phyloP scores from a whole-genome alignment of 2,329 filamentous ascomycete genomes.

The Gaeumannomyces tritici region DNA sequence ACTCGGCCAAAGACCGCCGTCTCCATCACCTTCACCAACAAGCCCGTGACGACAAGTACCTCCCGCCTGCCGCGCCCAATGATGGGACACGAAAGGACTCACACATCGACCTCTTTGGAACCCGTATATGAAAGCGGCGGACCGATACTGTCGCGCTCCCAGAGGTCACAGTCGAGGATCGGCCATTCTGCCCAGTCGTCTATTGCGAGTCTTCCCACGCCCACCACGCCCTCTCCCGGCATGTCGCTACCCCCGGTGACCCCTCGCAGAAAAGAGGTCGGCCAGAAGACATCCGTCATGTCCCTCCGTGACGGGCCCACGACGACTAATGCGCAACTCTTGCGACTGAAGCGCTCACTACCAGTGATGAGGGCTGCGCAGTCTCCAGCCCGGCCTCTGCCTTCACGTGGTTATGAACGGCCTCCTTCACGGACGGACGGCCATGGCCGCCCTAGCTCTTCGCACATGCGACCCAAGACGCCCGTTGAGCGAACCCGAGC shows the following conservation, averaged over 20 bases:
- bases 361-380: conserved; percentile 46
- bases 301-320: conserved; percentile 49
- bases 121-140: conserved; percentile 86
- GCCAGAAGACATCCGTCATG: conserved; percentile 42
- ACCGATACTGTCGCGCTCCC: conserved; percentile 47
- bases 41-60: conserved; percentile 32
- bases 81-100: conserved; percentile 54
- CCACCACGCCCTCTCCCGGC: conserved; percentile 47
- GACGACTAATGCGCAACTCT: conserved; percentile 55
- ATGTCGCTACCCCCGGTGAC: conserved; percentile 46
- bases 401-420: conserved; percentile 39
- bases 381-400: conserved; percentile 37
- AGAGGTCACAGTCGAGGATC: conserved; percentile 57
- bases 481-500: conserved; percentile 54
- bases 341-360: conserved; percentile 57
- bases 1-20: conserved; percentile 65
- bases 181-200: conserved; percentile 64
- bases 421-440: conserved; percentile 50
- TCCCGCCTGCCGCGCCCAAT: conserved; percentile 76
- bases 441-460: conserved; percentile 35
- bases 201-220: conserved; percentile 50
- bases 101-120: conserved; percentile 68
- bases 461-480: conserved; percentile 53
- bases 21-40: conserved; percentile 86
- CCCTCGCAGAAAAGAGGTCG: conserved; percentile 51